Evolutionary conservation across 2,329 filamentous ascomycete genomes (phyloP), one percentile per base, ranked within the genome.

Genomic region (Arthroderma sp.): DNA sequence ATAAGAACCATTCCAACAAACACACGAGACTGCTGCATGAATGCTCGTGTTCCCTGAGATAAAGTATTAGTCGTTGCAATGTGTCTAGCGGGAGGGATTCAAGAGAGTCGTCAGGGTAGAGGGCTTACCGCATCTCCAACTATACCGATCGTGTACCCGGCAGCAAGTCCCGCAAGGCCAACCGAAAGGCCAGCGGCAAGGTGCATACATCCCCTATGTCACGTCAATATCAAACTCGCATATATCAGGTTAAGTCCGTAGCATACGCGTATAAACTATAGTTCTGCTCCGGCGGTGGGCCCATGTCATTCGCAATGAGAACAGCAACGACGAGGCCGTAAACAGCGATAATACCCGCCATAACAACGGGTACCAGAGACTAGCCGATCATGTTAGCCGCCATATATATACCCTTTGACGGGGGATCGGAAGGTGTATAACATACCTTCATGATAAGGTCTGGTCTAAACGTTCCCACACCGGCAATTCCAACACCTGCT

Each of bases 1-100:
- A 96, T 96, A 57, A 98, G 70, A 39, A 98, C 89, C 91, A 96
- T 96, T 65, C 91, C 91, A 41, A 98, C 91, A 57, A 95, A 98
- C 53, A 98, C 83, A 51, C 89, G 78, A 41, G 85, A 93, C 66
- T 98, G 91, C 58, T 86, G 79, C 87, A 98, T 94, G 70, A 93
- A 96, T 46, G 87, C 81, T 56, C 91, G 80, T 43, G 96, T 89
- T 49, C 91, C 78, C 74, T 77, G 15, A 27, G 34, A 38, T 29
- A 44, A 4, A 34, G 27, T 6, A 48, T 63, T 49, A 64, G 54
- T 49, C 43, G 15, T 22, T 22, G 15, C 15, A 22, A 22, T 22
- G 15, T 22, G 15, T 22, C 15, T 1, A 22, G 15, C 15, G 15
- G 15, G 10, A 11, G 11, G 28, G 15, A 22, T 4, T 5, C 4